Evolutionary conservation across 2,329 filamentous ascomycete species (phyloP).

Genomic region (Exophiala phaeomuriformis): DNA sequence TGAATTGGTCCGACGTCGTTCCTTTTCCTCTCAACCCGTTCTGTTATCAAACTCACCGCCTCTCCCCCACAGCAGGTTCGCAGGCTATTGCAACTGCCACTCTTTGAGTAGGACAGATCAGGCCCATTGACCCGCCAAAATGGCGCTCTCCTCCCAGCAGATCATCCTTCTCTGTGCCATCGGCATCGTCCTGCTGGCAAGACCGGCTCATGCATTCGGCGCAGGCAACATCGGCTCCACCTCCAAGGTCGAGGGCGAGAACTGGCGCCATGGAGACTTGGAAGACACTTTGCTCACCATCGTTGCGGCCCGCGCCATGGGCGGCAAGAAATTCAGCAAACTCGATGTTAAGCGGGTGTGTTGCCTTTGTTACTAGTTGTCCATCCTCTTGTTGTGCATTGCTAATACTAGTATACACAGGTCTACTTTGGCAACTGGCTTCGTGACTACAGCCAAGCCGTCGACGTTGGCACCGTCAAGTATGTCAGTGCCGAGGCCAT

Average conservation of each 20-base stretch:
- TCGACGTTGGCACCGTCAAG: constrained; percentile 89
- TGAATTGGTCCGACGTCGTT: background rate
- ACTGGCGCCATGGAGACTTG: constrained; percentile 88
- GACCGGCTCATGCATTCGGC: constrained; percentile 69
- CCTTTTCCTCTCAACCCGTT: background rate
- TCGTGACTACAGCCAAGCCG: constrained; percentile 84
- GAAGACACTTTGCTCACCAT: constrained; percentile 80
- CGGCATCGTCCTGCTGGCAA: constrained; percentile 55
- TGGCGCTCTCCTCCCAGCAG: constrained; percentile 24
- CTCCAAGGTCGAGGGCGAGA: constrained; percentile 73
- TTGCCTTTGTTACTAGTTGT: background rate
- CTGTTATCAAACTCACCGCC: background rate
- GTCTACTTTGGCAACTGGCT: constrained; percentile 98
- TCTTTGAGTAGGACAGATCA: background rate
- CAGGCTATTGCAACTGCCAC: background rate
- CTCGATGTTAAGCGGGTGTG: constrained; percentile 60
- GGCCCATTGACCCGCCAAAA: constrained; percentile 7
- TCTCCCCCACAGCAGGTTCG: too few relatives aligned
- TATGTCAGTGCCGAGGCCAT: constrained; percentile 85
- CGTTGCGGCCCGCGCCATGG: constrained; percentile 55
- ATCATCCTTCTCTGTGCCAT: constrained; percentile 24
- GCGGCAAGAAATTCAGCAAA: constrained; percentile 79
- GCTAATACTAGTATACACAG: constrained; percentile 35
- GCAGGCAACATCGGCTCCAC: constrained; percentile 78
- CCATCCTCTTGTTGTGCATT: background rate